Evolutionary conservation across 805 yeast genomes (phyloP), one percentile per base, ranked within the genome.

Genomic region (Yarrowia sp.): DNA sequence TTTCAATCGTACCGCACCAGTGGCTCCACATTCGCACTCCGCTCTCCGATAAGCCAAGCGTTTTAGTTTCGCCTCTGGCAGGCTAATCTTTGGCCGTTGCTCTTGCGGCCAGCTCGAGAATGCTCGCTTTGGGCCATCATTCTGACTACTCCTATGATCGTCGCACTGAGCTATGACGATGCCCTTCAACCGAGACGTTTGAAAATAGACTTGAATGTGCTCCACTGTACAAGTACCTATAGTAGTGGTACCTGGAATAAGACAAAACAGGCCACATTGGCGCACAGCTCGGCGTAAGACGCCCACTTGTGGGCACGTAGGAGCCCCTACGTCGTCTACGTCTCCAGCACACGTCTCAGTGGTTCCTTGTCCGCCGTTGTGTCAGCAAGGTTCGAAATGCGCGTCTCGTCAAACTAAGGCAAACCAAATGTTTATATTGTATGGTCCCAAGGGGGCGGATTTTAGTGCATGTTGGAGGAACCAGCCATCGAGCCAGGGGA

Each of bases 381-480:
- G 30, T 24, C 30, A 15, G 24, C 53, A 7, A 17, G 12, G 55
- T 49, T 49, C n/a, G 55, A 44, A 20, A 49, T 49, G 56, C 56
- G 58, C 58, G 58, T 24, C 30, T 52, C 43, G 36, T 34, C 55
- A 24, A 24, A n/a, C 55, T 9, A 50, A 20, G 4, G 13, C 34
- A 47, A 30, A 13, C 17, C 30, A 34, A 50, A 34, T 14, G 33
- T 19, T 47, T 24, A 24, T 19, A 52, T 52, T 52, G 58, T n/a
- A 9, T 19, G 19, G 58, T 52, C 58, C 58, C 58, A 52, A 52
- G 58, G 43, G 58, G 58, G 58, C 20, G 40, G 30, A 24, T 24
- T 52, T 17, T 52, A 52, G 43, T 52, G 58, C 58, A 38, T 30
- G 30, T 12, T n/a, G 17, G 56, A 30, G 30, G 24, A 49, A 34